Evolutionary conservation across 2,329 filamentous ascomycete species (phyloP), one percentile per base, ranked within the genome.

Genomic region (Macrophomina phaseolina): DNA sequence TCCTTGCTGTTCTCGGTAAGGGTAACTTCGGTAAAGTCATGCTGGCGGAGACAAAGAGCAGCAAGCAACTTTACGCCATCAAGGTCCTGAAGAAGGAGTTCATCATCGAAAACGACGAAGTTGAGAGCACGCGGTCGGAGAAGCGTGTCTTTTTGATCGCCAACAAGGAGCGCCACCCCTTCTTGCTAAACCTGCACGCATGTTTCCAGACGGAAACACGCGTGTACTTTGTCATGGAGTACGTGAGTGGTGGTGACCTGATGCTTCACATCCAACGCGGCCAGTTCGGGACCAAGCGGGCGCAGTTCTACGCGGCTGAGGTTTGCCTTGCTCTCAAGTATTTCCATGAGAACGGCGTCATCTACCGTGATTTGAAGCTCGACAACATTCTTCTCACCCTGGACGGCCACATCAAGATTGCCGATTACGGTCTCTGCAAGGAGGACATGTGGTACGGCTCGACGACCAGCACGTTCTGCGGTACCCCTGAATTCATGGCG

Each of bases 11-110:
- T 64, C 87, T 99, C 70, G 95, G 95, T 76, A 99, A 99, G 81
- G 95, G 95, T 82, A 99, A 99, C 81, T 99, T 99, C 77, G 95
- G 95, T 79, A 99, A 99, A 81, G 95, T 99, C 81, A 99, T 99
- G 95, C 84, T 99, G 79, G 95, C 95, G 2, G 96, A 99, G 81
- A 97, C 95, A 1, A 99, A 99, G 84, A 89, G 89, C 65, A 89
- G 91, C 9, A 92, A 94, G 79, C 91, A 94, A 78, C 85, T 99
- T 7, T 99, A 98, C 78, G 95, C 95, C 67, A 99, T 99, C 80
- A 99, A 99, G 81, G 95, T 99, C 45, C 83, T 99, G 72, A 99
- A 99, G 87, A 99, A 99, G 83, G 95, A 99, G 79, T 99, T 99
- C 79, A 99, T 99, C 76, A 99, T 99, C 69, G 96, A 99, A 78